Evolutionary conservation across 1,284 basidiomycete species (phyloP).

Genomic region (Melampsora medusae): DNA sequence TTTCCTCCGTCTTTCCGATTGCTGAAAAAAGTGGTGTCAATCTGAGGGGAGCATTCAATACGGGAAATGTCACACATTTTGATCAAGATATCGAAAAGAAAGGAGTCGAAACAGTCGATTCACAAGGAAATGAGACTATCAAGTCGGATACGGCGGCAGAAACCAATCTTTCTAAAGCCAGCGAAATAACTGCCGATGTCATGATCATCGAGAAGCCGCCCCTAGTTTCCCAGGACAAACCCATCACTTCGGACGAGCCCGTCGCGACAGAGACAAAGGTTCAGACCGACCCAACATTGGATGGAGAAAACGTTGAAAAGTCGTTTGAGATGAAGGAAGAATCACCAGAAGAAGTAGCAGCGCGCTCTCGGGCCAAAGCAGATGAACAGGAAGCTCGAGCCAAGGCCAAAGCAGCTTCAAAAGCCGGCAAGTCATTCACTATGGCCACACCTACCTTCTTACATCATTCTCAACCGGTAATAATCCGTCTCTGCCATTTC

Average conservation of each 20-base stretch:
- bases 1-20: constrained; percentile 78
- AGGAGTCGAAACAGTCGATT: constrained; percentile 2
- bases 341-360: constrained; percentile 59
- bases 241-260: background rate
- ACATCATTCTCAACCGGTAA: background rate
- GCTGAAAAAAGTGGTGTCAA: constrained; percentile 88
- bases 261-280: background rate
- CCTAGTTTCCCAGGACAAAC: constrained; percentile 27
- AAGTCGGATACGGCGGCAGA: constrained; percentile 7
- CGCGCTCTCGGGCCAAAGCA: constrained; percentile 9
- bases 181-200: constrained; percentile 46
- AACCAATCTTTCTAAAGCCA: constrained; percentile 41
- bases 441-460: constrained; percentile 10
- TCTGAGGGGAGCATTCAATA: constrained; percentile 71
- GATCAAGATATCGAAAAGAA: constrained; percentile 45
- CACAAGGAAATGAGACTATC: background rate
- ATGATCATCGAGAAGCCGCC: constrained; percentile 59
- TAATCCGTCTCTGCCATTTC: background rate
- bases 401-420: constrained; percentile 18
- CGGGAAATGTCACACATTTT: constrained; percentile 60
- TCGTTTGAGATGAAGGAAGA: constrained; percentile 32
- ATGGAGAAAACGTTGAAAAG: constrained; percentile 4
- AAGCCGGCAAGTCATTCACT: constrained; percentile 18
- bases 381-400: constrained; percentile 20
- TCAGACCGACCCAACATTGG: too few species aligned